phyloP scores from a whole-genome alignment of 2,329 filamentous ascomycete species.

The Xylariomycetidae sp. region DNA sequence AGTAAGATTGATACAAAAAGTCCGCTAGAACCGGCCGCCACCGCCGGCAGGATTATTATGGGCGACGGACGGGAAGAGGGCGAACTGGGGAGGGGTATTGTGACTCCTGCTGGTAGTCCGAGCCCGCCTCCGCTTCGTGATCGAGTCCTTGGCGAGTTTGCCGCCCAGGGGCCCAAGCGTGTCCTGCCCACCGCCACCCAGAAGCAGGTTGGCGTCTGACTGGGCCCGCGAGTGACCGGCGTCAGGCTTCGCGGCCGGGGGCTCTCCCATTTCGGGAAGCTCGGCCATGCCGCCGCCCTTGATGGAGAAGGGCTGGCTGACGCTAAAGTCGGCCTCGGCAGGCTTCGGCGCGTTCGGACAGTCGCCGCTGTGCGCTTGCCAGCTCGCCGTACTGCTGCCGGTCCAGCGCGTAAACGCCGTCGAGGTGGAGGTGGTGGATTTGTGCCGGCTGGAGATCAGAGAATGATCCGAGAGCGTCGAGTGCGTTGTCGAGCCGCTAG shows the following conservation, averaged over 20 bases:
- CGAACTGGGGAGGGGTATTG: conserved; percentile 22
- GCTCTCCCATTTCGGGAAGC: conserved; percentile 9
- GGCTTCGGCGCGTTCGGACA: conserved; percentile 6
- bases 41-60: too few relatives aligned
- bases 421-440: conserved; percentile 48
- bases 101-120: conserved; percentile 28
- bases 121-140: conserved; percentile 25
- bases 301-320: conserved; percentile 4
- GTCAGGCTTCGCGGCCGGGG: conserved; percentile 8
- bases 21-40: too few relatives aligned
- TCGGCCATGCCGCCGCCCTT: conserved; percentile 1
- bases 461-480: conserved; percentile 45
- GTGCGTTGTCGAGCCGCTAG: conserved; percentile 51
- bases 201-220: conserved; percentile 25
- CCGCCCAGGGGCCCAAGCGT: conserved; percentile 8
- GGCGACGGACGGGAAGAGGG: conserved; percentile 23
- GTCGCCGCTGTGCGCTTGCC: conserved; percentile 17
- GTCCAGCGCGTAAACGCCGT: conserved; percentile 52
- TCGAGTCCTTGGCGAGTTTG: conserved; percentile 12
- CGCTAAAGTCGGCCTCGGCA: background rate
- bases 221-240: conserved; percentile 24
- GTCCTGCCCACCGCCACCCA: conserved; percentile 10
- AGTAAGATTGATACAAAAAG: too few relatives aligned
- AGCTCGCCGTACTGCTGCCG: conserved; percentile 40
- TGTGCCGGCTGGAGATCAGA: conserved; percentile 43